A percentile compares a stretch with the other conserved stretches of the same genome.
These are phyloP conservation scores for Lagenaria siceraria DNA, from an alignment of 306 rosid species.

Conservation along the genomic window DNA sequence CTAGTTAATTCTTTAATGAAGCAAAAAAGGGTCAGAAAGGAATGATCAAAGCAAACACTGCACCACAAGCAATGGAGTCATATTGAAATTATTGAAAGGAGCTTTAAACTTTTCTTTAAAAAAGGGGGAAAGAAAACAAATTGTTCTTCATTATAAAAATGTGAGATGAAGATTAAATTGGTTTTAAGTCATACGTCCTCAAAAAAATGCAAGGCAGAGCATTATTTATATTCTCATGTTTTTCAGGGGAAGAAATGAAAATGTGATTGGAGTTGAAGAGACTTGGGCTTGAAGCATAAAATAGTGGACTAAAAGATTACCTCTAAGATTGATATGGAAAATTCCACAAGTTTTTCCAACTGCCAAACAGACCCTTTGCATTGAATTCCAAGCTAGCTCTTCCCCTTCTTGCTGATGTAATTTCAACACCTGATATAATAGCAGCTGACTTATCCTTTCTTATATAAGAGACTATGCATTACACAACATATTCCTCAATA, in stretches of 20 bases:
- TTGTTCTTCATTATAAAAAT: neutral
- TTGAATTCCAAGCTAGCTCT: slow-evolving; percentile 43
- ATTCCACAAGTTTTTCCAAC: slow-evolving; percentile 61
- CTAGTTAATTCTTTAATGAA: neutral
- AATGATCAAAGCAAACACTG: neutral
- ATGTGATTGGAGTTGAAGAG: slow-evolving; percentile 25
- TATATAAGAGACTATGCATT: slow-evolving; percentile 13
- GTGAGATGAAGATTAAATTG: neutral
- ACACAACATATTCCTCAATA: neutral
- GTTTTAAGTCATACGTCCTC: neutral
- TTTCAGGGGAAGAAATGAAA: slow-evolving; percentile 14
- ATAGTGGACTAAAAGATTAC: slow-evolving; percentile 36
- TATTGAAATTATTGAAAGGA: neutral
- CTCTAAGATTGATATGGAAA: slow-evolving; percentile 30
- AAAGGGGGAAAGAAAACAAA: neutral
- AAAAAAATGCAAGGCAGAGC: neutral
- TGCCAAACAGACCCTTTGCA: slow-evolving; percentile 16
- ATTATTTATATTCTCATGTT: neutral
- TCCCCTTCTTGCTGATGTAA: slow-evolving; percentile 8
- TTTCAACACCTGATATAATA: slow-evolving; percentile 4
- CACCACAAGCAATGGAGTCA: neutral
- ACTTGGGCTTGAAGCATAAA: slow-evolving; percentile 56
- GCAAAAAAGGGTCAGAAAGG: neutral
- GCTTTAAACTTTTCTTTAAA: neutral
- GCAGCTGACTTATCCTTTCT: slow-evolving; percentile 8